Conservation (phyloP, 2,329 filamentous ascomycete genomes). For the Huntiella bhutanensis region DNA sequence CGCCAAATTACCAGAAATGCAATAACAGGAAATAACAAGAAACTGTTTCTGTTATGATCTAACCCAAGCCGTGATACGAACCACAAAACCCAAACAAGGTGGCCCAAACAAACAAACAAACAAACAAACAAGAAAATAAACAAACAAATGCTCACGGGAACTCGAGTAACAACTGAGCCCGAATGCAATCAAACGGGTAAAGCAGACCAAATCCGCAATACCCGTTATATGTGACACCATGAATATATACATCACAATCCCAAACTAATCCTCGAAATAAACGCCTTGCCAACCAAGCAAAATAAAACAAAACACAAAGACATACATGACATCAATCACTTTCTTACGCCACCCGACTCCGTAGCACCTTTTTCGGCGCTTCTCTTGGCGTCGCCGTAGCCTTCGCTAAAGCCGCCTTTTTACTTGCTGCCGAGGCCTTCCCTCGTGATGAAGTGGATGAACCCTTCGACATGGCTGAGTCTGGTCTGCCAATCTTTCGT, state of each 20-base stretch:
- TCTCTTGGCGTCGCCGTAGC: constrained; percentile 29
- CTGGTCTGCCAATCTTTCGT: constrained; percentile 25
- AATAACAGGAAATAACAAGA: not conserved
- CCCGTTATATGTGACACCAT: not conserved
- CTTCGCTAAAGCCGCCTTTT: constrained; percentile 28
- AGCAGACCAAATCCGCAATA: not conserved
- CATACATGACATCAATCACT: not conserved
- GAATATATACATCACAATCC: not conserved
- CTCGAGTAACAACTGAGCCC: not conserved
- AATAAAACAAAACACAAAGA: not conserved
- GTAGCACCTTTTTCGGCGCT: constrained; percentile 33
- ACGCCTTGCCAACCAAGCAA: not conserved
- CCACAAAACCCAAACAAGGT: not conserved
- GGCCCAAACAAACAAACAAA: not conserved
- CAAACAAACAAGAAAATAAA: not conserved
- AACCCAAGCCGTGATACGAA: not conserved
- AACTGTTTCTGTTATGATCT: constrained; percentile 1
- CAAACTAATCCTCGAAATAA: not conserved
- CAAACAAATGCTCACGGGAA: not conserved
- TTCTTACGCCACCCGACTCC: constrained; percentile 25
- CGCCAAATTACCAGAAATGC: not conserved
- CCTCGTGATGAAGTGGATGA: constrained; percentile 6
- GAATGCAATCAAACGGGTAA: not conserved
- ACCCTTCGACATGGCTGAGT: constrained; percentile 22
- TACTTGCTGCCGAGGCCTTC: constrained; percentile 35